These are phyloP conservation scores for Didymella pomorum DNA, from an alignment of 2,329 filamentous ascomycete species.

Conservation along the genomic window DNA sequence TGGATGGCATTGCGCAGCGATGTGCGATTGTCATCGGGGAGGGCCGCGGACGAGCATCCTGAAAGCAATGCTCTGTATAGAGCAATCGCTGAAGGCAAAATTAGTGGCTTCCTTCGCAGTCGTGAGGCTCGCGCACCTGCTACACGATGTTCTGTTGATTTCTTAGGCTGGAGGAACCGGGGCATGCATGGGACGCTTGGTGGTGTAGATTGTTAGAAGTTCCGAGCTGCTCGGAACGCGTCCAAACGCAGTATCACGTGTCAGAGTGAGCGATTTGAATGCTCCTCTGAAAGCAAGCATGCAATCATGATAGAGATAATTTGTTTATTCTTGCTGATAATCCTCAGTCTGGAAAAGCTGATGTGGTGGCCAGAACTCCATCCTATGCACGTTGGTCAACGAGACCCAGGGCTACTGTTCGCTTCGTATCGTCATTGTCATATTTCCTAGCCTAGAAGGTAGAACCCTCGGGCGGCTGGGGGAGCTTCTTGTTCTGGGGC, in stretches of 20 bases:
- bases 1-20: slow-evolving; percentile 67
- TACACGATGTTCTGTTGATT: slow-evolving; percentile 60
- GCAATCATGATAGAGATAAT: slow-evolving; percentile 14
- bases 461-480: slow-evolving; percentile 88
- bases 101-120: slow-evolving; percentile 4
- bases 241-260: slow-evolving; percentile 32
- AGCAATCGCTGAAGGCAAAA: slow-evolving; percentile 63
- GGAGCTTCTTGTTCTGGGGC: slow-evolving; percentile 89
- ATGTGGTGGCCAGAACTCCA: slow-evolving; percentile 39
- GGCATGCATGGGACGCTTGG: slow-evolving; percentile 54
- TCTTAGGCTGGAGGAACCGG: slow-evolving; percentile 54
- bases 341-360: slow-evolving; percentile 18
- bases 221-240: slow-evolving; percentile 17
- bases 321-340: slow-evolving; percentile 21
- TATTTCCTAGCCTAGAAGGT: slow-evolving; percentile 55
- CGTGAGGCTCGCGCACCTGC: slow-evolving; percentile 53
- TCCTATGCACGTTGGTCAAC: slow-evolving; percentile 38
- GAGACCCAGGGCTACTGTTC: slow-evolving; percentile 10
- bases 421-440: slow-evolving; percentile 14
- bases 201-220: slow-evolving; percentile 20
- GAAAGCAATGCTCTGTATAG: slow-evolving; percentile 75
- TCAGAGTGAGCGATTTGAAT: neutral
- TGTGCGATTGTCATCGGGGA: slow-evolving; percentile 60
- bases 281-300: neutral
- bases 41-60: slow-evolving; percentile 62